Evolutionary conservation across 345 rosid species (phyloP).

Genomic region (Boechera divaricarpa): DNA sequence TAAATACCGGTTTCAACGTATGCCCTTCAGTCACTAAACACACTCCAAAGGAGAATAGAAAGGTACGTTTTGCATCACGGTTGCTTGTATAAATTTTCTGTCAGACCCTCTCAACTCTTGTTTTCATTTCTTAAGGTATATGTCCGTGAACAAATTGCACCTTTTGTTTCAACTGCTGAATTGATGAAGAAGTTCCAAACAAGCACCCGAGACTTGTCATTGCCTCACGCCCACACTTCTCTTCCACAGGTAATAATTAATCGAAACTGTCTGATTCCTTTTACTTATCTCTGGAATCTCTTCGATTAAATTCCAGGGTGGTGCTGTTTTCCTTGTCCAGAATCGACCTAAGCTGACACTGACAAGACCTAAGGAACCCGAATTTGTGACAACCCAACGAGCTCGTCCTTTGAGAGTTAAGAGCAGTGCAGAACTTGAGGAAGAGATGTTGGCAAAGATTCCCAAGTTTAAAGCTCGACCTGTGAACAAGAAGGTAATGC

Average conservation of each 20-base stretch:
- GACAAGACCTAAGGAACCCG: constrained; percentile 97
- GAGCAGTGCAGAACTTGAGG: constrained; percentile 96
- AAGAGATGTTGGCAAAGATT: constrained; percentile 96
- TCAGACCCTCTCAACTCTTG: constrained; percentile 23
- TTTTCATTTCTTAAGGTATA: constrained; percentile 37
- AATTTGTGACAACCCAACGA: constrained; percentile 84
- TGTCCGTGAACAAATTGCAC: constrained; percentile 39
- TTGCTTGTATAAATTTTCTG: constrained; percentile 8
- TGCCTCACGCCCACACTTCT: constrained; percentile 49
- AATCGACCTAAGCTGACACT: constrained; percentile 67
- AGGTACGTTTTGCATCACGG: constrained; percentile 52
- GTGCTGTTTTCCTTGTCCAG: constrained; percentile 37
- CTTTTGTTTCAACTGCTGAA: constrained; percentile 64
- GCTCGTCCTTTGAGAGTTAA: constrained; percentile 75
- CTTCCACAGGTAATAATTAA: constrained; percentile 34
- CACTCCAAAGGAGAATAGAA: constrained; percentile 69
- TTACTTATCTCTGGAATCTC: constrained; percentile 10
- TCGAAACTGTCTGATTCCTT: neutral
- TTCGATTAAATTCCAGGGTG: constrained; percentile 16
- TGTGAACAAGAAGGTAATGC: constrained; percentile 87
- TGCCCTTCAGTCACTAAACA: constrained; percentile 53
- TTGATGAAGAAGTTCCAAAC: constrained; percentile 88
- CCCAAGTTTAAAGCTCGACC: constrained; percentile 98
- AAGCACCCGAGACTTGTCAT: constrained; percentile 75
- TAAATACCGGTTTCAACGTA: constrained; percentile 50